Evolutionary conservation across 306 rosid species (phyloP).

Genomic region (Castanea crenata): DNA sequence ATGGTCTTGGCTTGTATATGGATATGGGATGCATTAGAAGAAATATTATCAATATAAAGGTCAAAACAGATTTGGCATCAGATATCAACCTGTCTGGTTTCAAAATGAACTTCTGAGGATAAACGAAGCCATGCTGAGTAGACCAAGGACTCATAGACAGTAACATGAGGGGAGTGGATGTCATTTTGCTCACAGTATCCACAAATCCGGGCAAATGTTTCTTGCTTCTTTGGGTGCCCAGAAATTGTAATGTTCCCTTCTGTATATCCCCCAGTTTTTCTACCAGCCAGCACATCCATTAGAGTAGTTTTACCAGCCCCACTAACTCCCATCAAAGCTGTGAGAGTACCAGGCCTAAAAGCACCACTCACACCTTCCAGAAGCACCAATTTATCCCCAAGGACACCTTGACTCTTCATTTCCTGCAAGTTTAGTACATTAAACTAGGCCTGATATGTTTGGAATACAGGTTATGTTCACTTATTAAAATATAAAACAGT

Average conservation of each 20-base stretch:
- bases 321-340: constrained; percentile 84
- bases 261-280: constrained; percentile 78
- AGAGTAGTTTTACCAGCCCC: constrained; percentile 88
- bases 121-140: constrained; percentile 82
- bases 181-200: constrained; percentile 85
- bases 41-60: too few species aligned
- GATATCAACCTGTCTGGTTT: constrained; percentile 50
- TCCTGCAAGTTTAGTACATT: constrained; percentile 40
- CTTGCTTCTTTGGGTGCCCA: constrained; percentile 66
- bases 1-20: not conserved
- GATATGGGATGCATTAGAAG: not conserved
- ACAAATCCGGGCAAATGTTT: constrained; percentile 69
- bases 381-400: constrained; percentile 55
- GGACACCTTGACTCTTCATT: constrained; percentile 58
- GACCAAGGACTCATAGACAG: constrained; percentile 66
- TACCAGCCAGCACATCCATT: constrained; percentile 80
- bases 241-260: constrained; percentile 63
- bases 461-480: too few species aligned
- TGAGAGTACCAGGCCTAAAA: constrained; percentile 77
- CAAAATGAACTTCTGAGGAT: constrained; percentile 39
- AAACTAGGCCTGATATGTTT: not conserved
- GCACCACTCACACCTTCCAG: constrained; percentile 61
- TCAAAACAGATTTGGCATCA: not conserved
- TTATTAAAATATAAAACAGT: too few species aligned
- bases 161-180: constrained; percentile 79